Evolutionary conservation across 208 protist species (phyloP).

Genomic region (Balamuthia mandrillaris): DNA sequence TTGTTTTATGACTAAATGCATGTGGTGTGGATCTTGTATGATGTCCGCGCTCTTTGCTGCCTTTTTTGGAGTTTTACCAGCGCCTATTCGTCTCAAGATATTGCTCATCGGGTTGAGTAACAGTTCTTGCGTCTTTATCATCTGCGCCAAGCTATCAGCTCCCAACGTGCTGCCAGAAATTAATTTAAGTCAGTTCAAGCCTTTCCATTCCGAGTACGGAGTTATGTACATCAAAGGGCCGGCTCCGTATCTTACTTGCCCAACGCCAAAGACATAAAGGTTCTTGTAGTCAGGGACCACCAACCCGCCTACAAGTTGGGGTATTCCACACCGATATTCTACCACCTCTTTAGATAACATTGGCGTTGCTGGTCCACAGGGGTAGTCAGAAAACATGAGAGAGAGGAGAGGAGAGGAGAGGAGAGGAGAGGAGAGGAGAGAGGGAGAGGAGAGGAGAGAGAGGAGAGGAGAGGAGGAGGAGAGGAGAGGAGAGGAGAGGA

Average conservation of each 20-base stretch:
- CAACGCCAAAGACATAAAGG: conserved; percentile 13
- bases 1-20: not conserved
- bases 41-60: conserved; percentile 13
- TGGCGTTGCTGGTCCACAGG: not conserved
- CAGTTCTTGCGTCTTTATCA: conserved; percentile 6
- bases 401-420: no score
- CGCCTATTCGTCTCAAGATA: not conserved
- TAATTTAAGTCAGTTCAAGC: not conserved
- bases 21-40: not conserved
- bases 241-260: not conserved
- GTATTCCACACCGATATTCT: not conserved
- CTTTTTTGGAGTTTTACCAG: not conserved
- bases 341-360: conserved; percentile 5
- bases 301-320: not conserved
- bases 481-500: no score
- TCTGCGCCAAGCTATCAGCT: not conserved
- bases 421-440: no score
- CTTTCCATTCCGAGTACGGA: not conserved
- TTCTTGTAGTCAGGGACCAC: not conserved
- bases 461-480: no score
- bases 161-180: not conserved
- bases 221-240: conserved; percentile 10
- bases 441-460: no score
- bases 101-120: not conserved
- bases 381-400: no score